A percentile compares a stretch with the other conserved stretches of the same genome.
Conservation (phyloP, 1,284 basidiomycete genomes). For the Coniferiporia sulphurascens region DNA sequence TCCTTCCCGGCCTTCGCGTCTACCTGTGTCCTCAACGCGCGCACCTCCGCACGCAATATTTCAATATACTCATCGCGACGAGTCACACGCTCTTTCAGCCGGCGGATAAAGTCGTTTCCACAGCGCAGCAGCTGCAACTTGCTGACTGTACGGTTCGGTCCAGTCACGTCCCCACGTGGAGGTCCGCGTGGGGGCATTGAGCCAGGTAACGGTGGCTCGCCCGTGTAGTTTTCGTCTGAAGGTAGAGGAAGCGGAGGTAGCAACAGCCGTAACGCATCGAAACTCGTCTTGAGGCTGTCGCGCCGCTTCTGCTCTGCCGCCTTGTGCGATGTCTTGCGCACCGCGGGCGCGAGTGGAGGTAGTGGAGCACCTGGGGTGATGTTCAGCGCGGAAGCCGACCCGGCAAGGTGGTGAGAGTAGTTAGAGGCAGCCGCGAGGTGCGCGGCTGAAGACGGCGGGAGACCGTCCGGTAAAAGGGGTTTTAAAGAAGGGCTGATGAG, state of each 20-base stretch:
- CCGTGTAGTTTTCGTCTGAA: conserved; percentile 55
- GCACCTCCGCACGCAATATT: conserved; percentile 64
- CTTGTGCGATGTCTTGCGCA: conserved; percentile 92
- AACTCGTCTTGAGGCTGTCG: conserved; percentile 93
- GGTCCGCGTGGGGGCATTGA: conserved; percentile 82
- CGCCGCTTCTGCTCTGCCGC: conserved; percentile 96
- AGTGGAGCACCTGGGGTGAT: conserved; percentile 24
- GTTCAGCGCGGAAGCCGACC: conserved; percentile 20
- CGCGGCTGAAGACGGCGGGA: conserved; percentile 20
- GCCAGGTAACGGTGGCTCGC: conserved; percentile 72
- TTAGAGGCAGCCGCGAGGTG: conserved; percentile 24
- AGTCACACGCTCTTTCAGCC: conserved; percentile 74
- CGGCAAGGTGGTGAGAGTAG: conserved; percentile 22
- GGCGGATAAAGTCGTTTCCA: conserved; percentile 82
- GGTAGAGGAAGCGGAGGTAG: conserved; percentile 86
- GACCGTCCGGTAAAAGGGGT: conserved; percentile 58
- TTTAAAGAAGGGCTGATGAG: conserved; percentile 51
- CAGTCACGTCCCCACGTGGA: conserved; percentile 79
- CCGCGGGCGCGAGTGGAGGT: conserved; percentile 30
- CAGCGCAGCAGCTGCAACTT: conserved; percentile 91
- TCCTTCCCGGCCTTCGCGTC: conserved; percentile 12
- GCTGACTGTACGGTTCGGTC: conserved; percentile 92
- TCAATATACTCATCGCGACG: conserved; percentile 81
- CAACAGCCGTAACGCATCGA: conserved; percentile 87
- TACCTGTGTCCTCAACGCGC: conserved; percentile 46